A percentile compares a stretch with the other conserved stretches of the same genome.
Conservation (phyloP, 2,329 filamentous ascomycete genomes). For the Penicillium rolfsii region DNA sequence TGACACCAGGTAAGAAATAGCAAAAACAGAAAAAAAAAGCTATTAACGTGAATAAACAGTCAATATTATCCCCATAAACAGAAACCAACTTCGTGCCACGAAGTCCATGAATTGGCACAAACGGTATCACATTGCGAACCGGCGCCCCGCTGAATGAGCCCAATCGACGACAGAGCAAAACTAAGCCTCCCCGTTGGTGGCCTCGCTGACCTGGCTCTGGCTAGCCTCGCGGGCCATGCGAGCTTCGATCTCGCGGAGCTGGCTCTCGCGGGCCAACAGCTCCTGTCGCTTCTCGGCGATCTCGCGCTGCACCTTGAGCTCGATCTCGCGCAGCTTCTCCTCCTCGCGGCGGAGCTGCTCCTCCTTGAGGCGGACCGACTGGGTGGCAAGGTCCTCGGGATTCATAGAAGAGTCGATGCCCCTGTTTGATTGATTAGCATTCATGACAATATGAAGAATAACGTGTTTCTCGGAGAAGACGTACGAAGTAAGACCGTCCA, state of each 20-base stretch:
- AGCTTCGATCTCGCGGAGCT: conserved; percentile 97
- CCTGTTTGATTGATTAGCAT: conserved; percentile 46
- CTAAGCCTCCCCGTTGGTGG: conserved; percentile 43
- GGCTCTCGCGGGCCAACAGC: conserved; percentile 92
- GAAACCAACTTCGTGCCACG: conserved; percentile 39
- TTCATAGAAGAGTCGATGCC: conserved; percentile 84
- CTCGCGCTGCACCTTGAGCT: conserved; percentile 98
- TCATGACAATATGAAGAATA: conserved; percentile 27
- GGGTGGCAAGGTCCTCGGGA: conserved; percentile 93
- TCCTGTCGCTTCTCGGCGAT: conserved; percentile 99
- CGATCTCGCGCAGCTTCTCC: conserved; percentile 99
- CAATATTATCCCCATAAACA: conserved; percentile 46
- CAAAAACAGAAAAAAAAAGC: conserved; percentile 33
- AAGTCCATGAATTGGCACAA: conserved; percentile 44
- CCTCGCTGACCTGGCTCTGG: conserved; percentile 39
- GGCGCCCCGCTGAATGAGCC: conserved; percentile 35
- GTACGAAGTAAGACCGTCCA: conserved; percentile 86
- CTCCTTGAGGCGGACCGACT: conserved; percentile 98
- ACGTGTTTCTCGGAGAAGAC: conserved; percentile 47
- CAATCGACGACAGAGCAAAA: conserved; percentile 35
- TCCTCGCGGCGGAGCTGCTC: conserved; percentile 98
- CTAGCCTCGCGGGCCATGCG: conserved; percentile 89
- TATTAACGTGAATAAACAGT: conserved; percentile 48
- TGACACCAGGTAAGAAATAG: conserved; percentile 20
- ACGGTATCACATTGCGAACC: conserved; percentile 38